Conservation (phyloP, 2,329 filamentous ascomycete species). For the Plenodomus tracheiphilus region DNA sequence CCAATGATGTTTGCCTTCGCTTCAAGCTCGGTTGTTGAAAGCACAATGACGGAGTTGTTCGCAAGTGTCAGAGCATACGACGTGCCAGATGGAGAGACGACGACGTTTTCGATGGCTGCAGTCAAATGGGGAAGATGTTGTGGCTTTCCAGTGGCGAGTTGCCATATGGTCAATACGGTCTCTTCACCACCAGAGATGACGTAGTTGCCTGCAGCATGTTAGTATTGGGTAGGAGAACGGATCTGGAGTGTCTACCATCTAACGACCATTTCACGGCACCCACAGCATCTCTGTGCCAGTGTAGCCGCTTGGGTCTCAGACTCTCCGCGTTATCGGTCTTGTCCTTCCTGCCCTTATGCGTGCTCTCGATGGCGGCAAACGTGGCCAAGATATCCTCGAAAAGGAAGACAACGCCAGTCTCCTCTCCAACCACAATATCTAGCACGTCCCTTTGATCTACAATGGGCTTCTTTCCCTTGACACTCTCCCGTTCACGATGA, state of each 20-base stretch:
- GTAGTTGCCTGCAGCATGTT: conserved; percentile 70
- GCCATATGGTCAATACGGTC: conserved; percentile 88
- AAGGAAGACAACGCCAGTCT: conserved; percentile 75
- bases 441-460: conserved; percentile 51
- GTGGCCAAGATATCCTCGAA: conserved; percentile 74
- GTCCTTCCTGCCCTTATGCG: conserved; percentile 30
- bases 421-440: conserved; percentile 79
- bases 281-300: conserved; percentile 90
- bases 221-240: conserved; percentile 6
- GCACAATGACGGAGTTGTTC: conserved; percentile 87
- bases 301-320: conserved; percentile 66
- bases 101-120: conserved; percentile 80
- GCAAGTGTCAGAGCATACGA: conserved; percentile 84
- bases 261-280: conserved; percentile 86
- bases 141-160: conserved; percentile 81
- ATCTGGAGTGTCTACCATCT: conserved; percentile 66
- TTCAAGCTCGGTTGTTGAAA: conserved; percentile 87
- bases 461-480: conserved; percentile 38
- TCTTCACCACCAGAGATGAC: conserved; percentile 91
- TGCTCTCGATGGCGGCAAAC: conserved; percentile 52
- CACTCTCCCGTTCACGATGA: conserved; percentile 58
- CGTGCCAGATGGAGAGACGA: conserved; percentile 76
- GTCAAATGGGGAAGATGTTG: conserved; percentile 90
- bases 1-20: conserved; percentile 84
- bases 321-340: conserved; percentile 39